phyloP scores from a whole-genome alignment of 2,329 filamentous ascomycete species.

The Bipolaris oryzae region DNA sequence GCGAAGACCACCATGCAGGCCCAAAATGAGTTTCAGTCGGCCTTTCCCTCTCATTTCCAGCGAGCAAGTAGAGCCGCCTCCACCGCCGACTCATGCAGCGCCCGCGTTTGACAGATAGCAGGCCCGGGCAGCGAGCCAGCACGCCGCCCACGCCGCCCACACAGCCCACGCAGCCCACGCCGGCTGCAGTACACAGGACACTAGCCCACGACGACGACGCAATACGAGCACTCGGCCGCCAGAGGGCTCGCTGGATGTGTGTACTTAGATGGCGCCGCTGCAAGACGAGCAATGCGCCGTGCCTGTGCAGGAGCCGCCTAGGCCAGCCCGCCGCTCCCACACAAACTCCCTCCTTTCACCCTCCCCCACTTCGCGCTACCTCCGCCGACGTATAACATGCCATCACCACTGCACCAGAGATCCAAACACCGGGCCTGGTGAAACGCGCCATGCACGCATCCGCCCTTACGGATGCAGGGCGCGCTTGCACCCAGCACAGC shows the following conservation, averaged over 20 bases:
- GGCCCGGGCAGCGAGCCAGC: background rate
- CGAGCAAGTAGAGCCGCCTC: conserved; percentile 8
- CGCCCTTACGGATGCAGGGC: conserved; percentile 18
- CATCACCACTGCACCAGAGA: conserved; percentile 18
- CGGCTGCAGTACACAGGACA: conserved; percentile 10
- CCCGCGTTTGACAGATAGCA: conserved; percentile 13
- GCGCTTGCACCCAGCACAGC: conserved; percentile 20
- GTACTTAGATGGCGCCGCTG: background rate
- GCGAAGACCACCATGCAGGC: conserved; percentile 5
- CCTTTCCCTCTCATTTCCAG: conserved; percentile 18
- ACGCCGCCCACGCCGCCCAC: no score
- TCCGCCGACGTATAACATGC: conserved; percentile 23
- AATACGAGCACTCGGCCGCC: background rate
- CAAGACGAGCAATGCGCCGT: background rate
- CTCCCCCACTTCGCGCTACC: conserved; percentile 21
- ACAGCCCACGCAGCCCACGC: background rate
- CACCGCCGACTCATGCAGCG: conserved; percentile 15
- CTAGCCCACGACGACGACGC: background rate
- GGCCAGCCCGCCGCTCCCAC: conserved; percentile 1
- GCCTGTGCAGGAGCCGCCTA: background rate
- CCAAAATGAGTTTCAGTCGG: conserved; percentile 13
- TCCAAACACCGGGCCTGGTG: conserved; percentile 18
- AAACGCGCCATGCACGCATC: conserved; percentile 32
- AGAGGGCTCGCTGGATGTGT: no score
- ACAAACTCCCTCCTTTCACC: background rate